Evolutionary conservation across 768 basidiomycete genomes (phyloP), one percentile per base, ranked within the genome.

Genomic region (Tulasnella sp.): DNA sequence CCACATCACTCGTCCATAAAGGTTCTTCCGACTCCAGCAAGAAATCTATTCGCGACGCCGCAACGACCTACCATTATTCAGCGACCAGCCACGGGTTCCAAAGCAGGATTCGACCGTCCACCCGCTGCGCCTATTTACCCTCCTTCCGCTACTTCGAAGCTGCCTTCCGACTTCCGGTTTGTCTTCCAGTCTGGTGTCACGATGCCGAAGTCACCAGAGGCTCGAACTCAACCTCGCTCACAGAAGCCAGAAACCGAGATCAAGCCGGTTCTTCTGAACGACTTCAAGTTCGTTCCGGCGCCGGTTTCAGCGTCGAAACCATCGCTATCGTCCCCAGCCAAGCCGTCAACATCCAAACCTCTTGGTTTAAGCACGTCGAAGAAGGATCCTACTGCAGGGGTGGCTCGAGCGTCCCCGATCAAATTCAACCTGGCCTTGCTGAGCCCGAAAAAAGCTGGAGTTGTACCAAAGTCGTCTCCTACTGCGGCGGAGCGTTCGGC

Each of bases 111-210:
- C 31, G 40, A 24, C 22, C 77, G n/a, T 48, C 22, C 58, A n/a
- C 28, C 46, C 12, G 58, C 58, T 3, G 58, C 37, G 40, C n/a
- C 54, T 22, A 37, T 5, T 69, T 11, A 22, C 64, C 22, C 69
- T 44, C 60, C 77, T 78, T 41, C 54, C 6, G 28, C 22, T 37
- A 34, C 40, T 34, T 40, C 58, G 37, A 41, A 40, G 6, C 42
- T 80, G 18, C 79, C 74, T 46, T 60, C 79, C 50, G 72, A 80
- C 72, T 80, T 74, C 44, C 79, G 72, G 24, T 80, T 80, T 41
- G 72, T 48, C 46, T 72, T 73, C 37, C 46, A 69, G 20, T 31
- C 79, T 3, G 54, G n/a, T 31, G 20, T 72, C 6, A 37, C 79
- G 3, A 46, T 60, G 31, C 64, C 72, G 8, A n/a, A 16, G 37